Evolutionary conservation across 345 rosid species (phyloP), one percentile per base, ranked within the genome.

Genomic region (Salix dunnii): DNA sequence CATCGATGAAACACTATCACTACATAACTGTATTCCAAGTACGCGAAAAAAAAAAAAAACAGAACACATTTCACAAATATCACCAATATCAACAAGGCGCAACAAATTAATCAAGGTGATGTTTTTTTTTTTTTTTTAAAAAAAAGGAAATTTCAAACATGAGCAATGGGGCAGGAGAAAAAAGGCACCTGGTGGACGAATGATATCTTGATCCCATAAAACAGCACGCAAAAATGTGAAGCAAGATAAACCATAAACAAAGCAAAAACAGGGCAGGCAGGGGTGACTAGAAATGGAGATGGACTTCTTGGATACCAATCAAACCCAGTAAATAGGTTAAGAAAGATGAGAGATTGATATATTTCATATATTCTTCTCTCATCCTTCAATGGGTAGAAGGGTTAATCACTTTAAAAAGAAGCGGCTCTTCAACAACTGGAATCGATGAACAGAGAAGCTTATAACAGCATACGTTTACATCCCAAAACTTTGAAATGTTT

Each of bases 341-440:
- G 77, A 64, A 40, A 53, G 76, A 36, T 18, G 31, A 67, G 71
- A 53, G 72, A 73, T 7, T 27, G 67, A 36, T 60, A 8, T 38
- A 61, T 25, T 40, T 17, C 6, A 40, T 40, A 58, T 25, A 58
- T 33, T 64, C 68, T 28, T 14, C 77, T 64, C 77, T 2, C 49
- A 67, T 63, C 63, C 25, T 75, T 72, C 20, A 28, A 75, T 60
- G 85, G 82, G 82, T 67, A 73, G 35, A 82, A 72, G 68, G 76
- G 80, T 76, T 76, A 79, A 49, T 72, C 68, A 49, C 63, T 0
- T 38, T 23, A 53, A 23, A 65, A 74, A 70, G 63, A 33, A 51
- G 68, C 42, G 60, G 68, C n/a, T 72, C 76, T 30, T 70, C 68
- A 63, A 79, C 51, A 70, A 68, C 11, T 76, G 72, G 30, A 49